Evolutionary conservation across 2,329 filamentous ascomycete genomes (phyloP).

Genomic region (Exophiala phaeomuriformis): DNA sequence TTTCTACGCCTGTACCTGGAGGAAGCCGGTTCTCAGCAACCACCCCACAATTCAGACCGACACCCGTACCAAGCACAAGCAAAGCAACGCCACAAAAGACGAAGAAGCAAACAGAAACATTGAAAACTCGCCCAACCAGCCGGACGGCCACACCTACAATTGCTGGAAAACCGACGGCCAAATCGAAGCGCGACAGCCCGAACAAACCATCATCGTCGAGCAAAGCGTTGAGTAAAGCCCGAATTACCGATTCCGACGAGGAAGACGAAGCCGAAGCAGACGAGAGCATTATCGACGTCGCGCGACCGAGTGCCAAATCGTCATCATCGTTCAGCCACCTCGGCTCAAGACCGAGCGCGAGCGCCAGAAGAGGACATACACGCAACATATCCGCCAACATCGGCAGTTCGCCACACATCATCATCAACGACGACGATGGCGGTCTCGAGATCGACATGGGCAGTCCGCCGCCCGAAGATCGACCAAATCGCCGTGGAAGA

Average conservation of each 20-base stretch:
- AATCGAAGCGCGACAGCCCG: slow-evolving; percentile 11
- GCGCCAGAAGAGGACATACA: slow-evolving; percentile 6
- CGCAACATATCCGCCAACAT: slow-evolving; percentile 20
- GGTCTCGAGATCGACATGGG: slow-evolving; percentile 45
- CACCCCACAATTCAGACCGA: slow-evolving; percentile 32
- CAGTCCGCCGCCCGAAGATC: slow-evolving; percentile 37
- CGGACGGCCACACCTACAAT: background rate
- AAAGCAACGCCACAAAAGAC: slow-evolving; percentile 23
- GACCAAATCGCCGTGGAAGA: slow-evolving; percentile 8
- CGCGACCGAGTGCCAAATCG: background rate
- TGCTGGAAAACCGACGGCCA: slow-evolving; percentile 2
- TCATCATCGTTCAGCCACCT: background rate
- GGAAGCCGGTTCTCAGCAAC: slow-evolving; percentile 28
- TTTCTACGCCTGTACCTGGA: slow-evolving; percentile 33
- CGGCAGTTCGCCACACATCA: slow-evolving; percentile 34
- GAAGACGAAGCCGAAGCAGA: slow-evolving; percentile 6
- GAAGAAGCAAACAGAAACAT: slow-evolving; percentile 5
- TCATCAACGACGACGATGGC: slow-evolving; percentile 35
- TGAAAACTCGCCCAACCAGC: background rate
- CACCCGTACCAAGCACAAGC: slow-evolving; percentile 26
- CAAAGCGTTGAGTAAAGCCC: slow-evolving; percentile 17
- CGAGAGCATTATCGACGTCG: background rate
- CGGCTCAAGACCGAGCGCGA: background rate
- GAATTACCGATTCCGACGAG: slow-evolving; percentile 22
- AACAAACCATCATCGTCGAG: background rate